phyloP scores from a whole-genome alignment of 2,329 filamentous ascomycete species.

The Ascochyta rabiei region DNA sequence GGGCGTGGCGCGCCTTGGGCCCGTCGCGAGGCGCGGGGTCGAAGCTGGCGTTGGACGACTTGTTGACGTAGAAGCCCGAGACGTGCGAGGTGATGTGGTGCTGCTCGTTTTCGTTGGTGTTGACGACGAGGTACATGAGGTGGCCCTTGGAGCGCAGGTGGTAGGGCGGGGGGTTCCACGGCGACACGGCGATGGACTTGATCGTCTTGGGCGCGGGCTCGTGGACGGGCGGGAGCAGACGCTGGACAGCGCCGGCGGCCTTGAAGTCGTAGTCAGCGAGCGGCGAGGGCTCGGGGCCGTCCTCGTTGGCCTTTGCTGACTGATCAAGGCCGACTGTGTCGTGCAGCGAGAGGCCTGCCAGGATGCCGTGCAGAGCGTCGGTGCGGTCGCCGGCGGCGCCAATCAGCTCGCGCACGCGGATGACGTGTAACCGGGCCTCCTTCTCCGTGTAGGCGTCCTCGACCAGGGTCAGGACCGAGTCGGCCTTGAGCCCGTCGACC shows the following conservation, averaged over 20 bases:
- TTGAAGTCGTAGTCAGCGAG: slow-evolving; percentile 79
- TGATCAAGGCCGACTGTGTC: slow-evolving; percentile 69
- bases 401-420: slow-evolving; percentile 89
- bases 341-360: slow-evolving; percentile 84
- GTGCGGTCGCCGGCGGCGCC: slow-evolving; percentile 88
- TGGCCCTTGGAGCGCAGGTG: slow-evolving; percentile 90
- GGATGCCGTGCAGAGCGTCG: slow-evolving; percentile 83
- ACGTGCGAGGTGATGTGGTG: slow-evolving; percentile 92
- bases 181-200: slow-evolving; percentile 84
- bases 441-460: slow-evolving; percentile 98
- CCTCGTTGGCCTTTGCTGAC: slow-evolving; percentile 30
- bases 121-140: slow-evolving; percentile 85
- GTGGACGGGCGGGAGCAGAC: slow-evolving; percentile 70
- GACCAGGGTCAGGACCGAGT: slow-evolving; percentile 80
- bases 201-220: slow-evolving; percentile 83
- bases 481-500: slow-evolving; percentile 75
- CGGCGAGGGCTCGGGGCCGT: slow-evolving; percentile 43
- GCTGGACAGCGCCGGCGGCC: slow-evolving; percentile 69
- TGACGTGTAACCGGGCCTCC: slow-evolving; percentile 92
- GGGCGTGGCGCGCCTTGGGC: slow-evolving; percentile 78
- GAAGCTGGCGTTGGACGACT: slow-evolving; percentile 92
- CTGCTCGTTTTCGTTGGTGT: slow-evolving; percentile 93
- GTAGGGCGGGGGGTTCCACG: slow-evolving; percentile 96
- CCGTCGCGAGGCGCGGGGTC: slow-evolving; percentile 82
- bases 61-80: slow-evolving; percentile 96